Evolutionary conservation across 2,329 filamentous ascomycete species (phyloP).

Genomic region (Xylaria polymorpha): DNA sequence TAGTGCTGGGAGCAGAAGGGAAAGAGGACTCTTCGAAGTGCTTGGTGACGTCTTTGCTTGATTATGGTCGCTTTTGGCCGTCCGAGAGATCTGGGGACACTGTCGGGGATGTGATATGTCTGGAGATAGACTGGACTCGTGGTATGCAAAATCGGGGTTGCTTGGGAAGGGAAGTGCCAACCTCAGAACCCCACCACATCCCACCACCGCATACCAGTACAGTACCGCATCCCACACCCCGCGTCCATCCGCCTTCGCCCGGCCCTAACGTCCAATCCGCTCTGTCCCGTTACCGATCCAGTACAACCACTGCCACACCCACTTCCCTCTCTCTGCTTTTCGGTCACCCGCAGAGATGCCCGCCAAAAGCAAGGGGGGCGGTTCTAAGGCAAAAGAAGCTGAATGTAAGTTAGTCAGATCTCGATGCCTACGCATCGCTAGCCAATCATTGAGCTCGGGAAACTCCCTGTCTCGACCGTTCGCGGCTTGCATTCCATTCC

Average conservation of each 20-base stretch:
- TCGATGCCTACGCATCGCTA: background rate
- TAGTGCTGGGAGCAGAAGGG: too few species aligned
- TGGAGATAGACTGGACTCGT: background rate
- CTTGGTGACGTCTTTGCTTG: background rate
- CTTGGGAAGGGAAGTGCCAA: background rate
- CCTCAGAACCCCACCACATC: conserved; percentile 24
- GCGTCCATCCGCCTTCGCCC: background rate
- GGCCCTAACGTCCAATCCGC: conserved; percentile 7
- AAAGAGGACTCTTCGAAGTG: background rate
- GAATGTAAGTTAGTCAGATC: conserved; percentile 44
- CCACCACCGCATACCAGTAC: conserved; percentile 6
- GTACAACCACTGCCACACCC: background rate
- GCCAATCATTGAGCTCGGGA: conserved; percentile 28
- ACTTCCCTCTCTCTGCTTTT: conserved; percentile 21
- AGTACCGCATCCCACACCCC: background rate
- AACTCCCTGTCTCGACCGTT: conserved; percentile 1
- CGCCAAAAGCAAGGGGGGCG: conserved; percentile 48
- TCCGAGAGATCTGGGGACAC: conserved; percentile 4
- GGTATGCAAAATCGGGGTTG: background rate
- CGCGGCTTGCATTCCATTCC: conserved; percentile 26
- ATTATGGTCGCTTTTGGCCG: background rate
- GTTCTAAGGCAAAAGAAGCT: conserved; percentile 45
- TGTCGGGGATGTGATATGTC: background rate
- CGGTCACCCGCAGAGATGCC: conserved; percentile 46
- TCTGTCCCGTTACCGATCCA: conserved; percentile 12